Percentiles rank a stretch among this genome's conserved stretches.
Conservation (phyloP, 768 basidiomycete species). For the Agaricus sinodeliciosus region DNA sequence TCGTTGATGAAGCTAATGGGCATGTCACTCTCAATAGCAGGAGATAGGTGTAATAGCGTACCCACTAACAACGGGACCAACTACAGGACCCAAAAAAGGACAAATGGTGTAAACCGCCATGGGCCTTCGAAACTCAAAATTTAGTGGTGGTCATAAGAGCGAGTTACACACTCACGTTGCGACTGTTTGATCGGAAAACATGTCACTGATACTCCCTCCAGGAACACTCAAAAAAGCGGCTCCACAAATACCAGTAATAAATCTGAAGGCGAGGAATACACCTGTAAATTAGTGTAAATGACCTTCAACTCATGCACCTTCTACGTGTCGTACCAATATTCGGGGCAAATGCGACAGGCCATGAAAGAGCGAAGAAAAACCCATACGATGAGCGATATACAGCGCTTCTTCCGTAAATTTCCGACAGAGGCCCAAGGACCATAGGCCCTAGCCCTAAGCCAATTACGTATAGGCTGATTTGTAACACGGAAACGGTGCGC, state of each 20-base stretch:
- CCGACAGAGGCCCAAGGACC: constrained; percentile 46
- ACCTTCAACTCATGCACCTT: too few relatives aligned
- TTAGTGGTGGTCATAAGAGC: neutral
- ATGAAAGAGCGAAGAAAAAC: constrained; percentile 56
- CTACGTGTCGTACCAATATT: constrained; percentile 40
- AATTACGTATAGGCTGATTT: constrained; percentile 52
- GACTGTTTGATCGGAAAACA: constrained; percentile 51
- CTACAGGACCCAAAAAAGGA: constrained; percentile 44
- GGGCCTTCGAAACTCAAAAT: constrained; percentile 22
- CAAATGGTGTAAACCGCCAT: constrained; percentile 52
- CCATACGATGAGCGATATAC: constrained; percentile 59
- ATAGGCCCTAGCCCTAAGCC: constrained; percentile 51
- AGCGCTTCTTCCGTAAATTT: constrained; percentile 58
- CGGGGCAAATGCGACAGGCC: constrained; percentile 69
- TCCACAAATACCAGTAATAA: constrained; percentile 49
- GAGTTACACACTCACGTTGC: constrained; percentile 39
- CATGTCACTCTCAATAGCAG: neutral
- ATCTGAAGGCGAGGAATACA: constrained; percentile 53
- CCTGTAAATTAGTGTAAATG: constrained; percentile 21
- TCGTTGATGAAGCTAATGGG: constrained; percentile 59
- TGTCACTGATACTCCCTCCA: constrained; percentile 49
- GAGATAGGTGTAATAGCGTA: constrained; percentile 21
- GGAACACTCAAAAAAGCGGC: constrained; percentile 52
- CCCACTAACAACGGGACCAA: constrained; percentile 57
- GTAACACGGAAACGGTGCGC: constrained; percentile 41